A percentile compares a stretch with the other conserved stretches of the same genome.
Conservation (phyloP, 805 yeast genomes). For the Candida palmyrensis region DNA sequence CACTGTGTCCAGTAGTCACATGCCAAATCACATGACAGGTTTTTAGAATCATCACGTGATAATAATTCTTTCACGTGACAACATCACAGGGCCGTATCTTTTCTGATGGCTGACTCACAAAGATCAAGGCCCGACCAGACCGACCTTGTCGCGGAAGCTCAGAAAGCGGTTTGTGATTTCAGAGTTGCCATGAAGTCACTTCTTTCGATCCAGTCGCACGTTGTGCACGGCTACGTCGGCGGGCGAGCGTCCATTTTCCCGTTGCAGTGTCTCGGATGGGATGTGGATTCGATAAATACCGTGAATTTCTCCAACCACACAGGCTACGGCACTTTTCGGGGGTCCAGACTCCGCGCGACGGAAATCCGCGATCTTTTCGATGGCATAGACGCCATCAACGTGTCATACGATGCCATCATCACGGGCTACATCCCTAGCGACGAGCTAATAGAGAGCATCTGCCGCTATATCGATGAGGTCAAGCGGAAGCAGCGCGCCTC, state of each 20-base stretch:
- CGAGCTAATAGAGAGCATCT: conserved; percentile 35
- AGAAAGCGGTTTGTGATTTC: too few relatives aligned
- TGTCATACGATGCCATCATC: conserved; percentile 49
- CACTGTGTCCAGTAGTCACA: too few relatives aligned
- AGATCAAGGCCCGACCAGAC: too few relatives aligned
- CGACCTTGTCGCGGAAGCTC: too few relatives aligned
- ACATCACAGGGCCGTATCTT: too few relatives aligned
- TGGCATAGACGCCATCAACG: conserved; percentile 48
- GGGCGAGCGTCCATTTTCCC: conserved; percentile 90
- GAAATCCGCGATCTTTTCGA: conserved; percentile 45
- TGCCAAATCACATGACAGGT: too few relatives aligned
- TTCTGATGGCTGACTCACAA: too few relatives aligned
- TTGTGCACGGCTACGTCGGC: conserved; percentile 94
- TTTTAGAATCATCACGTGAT: too few relatives aligned
- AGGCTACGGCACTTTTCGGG: conserved; percentile 70
- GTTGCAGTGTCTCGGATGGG: conserved; percentile 83
- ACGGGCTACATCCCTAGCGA: conserved; percentile 69
- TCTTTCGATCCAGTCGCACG: conserved; percentile 71
- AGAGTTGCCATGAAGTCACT: conserved; percentile 10
- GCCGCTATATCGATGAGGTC: conserved; percentile 20
- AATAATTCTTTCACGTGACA: too few relatives aligned
- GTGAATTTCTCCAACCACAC: conserved; percentile 91
- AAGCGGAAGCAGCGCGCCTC: conserved; percentile 28
- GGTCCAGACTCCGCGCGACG: conserved; percentile 43
- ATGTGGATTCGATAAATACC: conserved; percentile 84